A percentile compares a stretch with the other conserved stretches of the same genome.
Conservation (phyloP, 768 basidiomycete species). For the Gyrodon lividus region DNA sequence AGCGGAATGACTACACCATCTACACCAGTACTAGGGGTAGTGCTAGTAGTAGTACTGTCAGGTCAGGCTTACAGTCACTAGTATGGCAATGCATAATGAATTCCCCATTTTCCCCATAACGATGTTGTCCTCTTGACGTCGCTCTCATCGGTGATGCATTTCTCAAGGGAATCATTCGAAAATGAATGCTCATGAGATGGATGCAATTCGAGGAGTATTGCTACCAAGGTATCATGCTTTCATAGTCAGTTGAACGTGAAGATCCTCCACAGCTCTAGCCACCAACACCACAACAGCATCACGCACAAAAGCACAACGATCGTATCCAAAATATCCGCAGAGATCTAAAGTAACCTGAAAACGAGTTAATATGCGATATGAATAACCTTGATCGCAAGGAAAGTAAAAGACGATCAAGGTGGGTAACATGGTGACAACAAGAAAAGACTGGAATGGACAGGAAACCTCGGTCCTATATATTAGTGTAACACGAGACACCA, state of each 20-base stretch:
- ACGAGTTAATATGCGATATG: conserved; percentile 10
- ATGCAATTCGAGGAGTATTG: no score
- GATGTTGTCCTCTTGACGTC: conserved; percentile 1
- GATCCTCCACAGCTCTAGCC: background rate
- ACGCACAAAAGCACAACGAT: conserved; percentile 2
- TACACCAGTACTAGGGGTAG: no score
- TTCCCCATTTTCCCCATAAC: no score
- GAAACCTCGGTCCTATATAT: conserved; percentile 1
- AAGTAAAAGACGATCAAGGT: conserved; percentile 12
- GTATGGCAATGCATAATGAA: background rate
- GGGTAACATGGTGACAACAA: no score
- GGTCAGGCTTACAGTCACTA: no score
- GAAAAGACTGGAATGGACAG: conserved; percentile 11
- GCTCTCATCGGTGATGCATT: background rate
- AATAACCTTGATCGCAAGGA: conserved; percentile 15
- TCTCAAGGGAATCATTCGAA: no score
- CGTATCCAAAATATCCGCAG: conserved; percentile 15
- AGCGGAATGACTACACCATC: no score
- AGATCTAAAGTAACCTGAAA: conserved; percentile 13
- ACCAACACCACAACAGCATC: conserved; percentile 6
- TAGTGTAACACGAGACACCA: conserved; percentile 5
- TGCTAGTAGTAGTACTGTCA: no score
- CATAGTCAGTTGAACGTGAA: no score
- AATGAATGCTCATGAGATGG: no score
- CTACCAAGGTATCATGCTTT: no score